phyloP scores from a whole-genome alignment of 148 eudicot species.

The Gaultheria prostrata region DNA sequence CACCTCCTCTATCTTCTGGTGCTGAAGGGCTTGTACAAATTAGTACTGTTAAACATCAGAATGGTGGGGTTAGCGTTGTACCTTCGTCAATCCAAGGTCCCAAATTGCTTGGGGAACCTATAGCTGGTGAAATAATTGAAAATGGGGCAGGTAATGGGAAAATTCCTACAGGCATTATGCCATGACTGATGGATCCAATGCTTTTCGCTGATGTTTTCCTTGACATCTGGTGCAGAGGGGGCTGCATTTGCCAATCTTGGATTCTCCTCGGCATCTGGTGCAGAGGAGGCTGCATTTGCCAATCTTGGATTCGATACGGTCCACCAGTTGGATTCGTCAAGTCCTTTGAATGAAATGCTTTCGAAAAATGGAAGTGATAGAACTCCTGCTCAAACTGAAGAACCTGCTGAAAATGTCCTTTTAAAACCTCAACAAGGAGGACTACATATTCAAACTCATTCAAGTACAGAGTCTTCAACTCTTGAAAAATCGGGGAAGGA shows the following conservation, averaged over 20 bases:
- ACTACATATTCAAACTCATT: conserved; percentile 23
- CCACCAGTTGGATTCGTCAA: conserved; percentile 10
- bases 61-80: conserved; percentile 11
- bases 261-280: not conserved
- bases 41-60: conserved; percentile 8
- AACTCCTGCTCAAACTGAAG: conserved; percentile 14
- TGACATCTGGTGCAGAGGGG: conserved; percentile 8
- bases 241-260: not conserved
- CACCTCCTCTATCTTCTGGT: conserved; percentile 8
- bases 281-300: not conserved
- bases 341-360: not conserved
- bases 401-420: conserved; percentile 19
- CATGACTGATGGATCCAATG: not conserved
- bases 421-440: conserved; percentile 21
- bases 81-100: conserved; percentile 22
- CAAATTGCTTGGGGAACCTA: conserved; percentile 16
- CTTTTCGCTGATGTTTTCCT: not conserved
- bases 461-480: conserved; percentile 9
- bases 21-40: not conserved
- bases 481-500: conserved; percentile 12
- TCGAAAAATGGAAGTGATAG: not conserved
- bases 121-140: not conserved
- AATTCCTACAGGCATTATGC: not conserved
- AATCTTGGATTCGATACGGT: not conserved
- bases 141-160: conserved; percentile 31